Evolutionary conservation across 192 early-diverging fungal genomes (phyloP).

Genomic region (Backusella mclennaniae): DNA sequence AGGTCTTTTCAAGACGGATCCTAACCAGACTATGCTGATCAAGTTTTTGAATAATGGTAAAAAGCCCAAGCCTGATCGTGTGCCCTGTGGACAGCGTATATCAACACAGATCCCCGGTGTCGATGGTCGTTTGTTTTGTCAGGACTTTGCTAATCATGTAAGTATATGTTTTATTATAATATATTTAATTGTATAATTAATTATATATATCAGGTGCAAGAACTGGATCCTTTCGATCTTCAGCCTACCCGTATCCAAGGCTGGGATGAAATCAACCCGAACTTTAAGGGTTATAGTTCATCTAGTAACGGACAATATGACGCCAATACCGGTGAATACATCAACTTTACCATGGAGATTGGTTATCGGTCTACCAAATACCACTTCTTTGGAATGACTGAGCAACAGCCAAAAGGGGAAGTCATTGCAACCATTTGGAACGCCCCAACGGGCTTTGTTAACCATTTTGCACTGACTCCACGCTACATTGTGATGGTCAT

Average conservation of each 20-base stretch:
- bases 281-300: slow-evolving; percentile 64
- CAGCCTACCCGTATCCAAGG: slow-evolving; percentile 57
- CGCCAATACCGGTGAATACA: slow-evolving; percentile 67
- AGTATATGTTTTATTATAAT: neutral
- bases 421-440: slow-evolving; percentile 57
- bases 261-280: slow-evolving; percentile 61
- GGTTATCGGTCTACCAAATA: slow-evolving; percentile 66
- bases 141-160: slow-evolving; percentile 68
- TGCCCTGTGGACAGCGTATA: slow-evolving; percentile 65
- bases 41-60: slow-evolving; percentile 54
- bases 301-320: slow-evolving; percentile 73
- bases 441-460: slow-evolving; percentile 68
- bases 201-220: slow-evolving; percentile 47
- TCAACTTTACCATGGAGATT: slow-evolving; percentile 73
- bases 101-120: slow-evolving; percentile 59
- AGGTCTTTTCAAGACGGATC: slow-evolving; percentile 64
- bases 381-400: slow-evolving; percentile 63
- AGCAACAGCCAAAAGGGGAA: slow-evolving; percentile 61
- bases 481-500: slow-evolving; percentile 71
- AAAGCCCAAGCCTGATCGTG: slow-evolving; percentile 60
- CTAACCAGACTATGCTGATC: slow-evolving; percentile 69
- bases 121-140: slow-evolving; percentile 61
- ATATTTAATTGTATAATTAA: too few relatives aligned
- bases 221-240: slow-evolving; percentile 65
- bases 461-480: slow-evolving; percentile 74